Evolutionary conservation across 2,329 filamentous ascomycete species (phyloP).

Genomic region (Penicillium sp.): DNA sequence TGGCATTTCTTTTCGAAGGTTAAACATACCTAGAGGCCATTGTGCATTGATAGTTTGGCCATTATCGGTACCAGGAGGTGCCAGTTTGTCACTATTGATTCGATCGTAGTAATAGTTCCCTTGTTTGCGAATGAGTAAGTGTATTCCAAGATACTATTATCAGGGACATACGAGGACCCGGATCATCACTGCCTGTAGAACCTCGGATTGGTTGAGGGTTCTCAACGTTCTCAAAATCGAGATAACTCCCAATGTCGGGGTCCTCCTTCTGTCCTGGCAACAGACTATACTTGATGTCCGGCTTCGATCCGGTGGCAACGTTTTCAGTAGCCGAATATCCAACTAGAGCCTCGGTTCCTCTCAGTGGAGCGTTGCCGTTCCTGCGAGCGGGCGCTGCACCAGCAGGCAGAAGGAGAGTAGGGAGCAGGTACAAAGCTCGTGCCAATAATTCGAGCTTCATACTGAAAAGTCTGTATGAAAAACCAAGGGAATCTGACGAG

Average conservation of each 20-base stretch:
- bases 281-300: slow-evolving; percentile 39
- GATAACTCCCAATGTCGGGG: slow-evolving; percentile 48
- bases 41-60: slow-evolving; percentile 41
- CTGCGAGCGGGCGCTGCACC: slow-evolving; percentile 23
- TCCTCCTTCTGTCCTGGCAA: slow-evolving; percentile 51
- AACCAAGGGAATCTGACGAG: not conserved
- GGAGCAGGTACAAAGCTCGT: slow-evolving; percentile 1
- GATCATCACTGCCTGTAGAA: slow-evolving; percentile 47
- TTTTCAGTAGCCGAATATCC: slow-evolving; percentile 40
- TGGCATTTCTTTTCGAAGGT: too few species aligned
- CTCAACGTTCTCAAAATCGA: slow-evolving; percentile 52
- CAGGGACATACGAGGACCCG: slow-evolving; percentile 45
- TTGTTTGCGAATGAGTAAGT: slow-evolving; percentile 9
- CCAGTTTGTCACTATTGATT: slow-evolving; percentile 53
- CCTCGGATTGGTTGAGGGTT: slow-evolving; percentile 56
- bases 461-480: not conserved
- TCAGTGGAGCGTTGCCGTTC: slow-evolving; percentile 25
- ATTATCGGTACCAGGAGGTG: slow-evolving; percentile 52
- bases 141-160: not conserved
- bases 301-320: slow-evolving; percentile 34
- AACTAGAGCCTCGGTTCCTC: slow-evolving; percentile 31
- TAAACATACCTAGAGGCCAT: slow-evolving; percentile 50
- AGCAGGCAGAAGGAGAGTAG: slow-evolving; percentile 10
- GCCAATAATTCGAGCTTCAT: slow-evolving; percentile 15
- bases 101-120: slow-evolving; percentile 50